Evolutionary conservation across 768 basidiomycete species (phyloP), one percentile per base, ranked within the genome.

Genomic region (Pleurotus tuber-regium): DNA sequence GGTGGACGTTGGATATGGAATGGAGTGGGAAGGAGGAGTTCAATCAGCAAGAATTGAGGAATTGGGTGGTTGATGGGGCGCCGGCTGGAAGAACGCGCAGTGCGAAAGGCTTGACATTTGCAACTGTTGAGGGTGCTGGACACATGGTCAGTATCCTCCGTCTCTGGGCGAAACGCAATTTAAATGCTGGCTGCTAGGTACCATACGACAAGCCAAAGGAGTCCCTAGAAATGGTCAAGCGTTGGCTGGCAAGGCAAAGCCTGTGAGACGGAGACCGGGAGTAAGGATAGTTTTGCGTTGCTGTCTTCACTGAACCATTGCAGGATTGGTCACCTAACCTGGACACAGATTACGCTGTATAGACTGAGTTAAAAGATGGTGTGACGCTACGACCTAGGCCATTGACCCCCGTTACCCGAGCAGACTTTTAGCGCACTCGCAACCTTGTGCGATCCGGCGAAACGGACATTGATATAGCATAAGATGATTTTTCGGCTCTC

Each of bases 151-250:
- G 75, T 69, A 18, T 11, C 33, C 21, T 14, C n/a, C 16, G 4
- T 12, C 14, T 18, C 21, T 11, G 10, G 3, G 2, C 5, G 18
- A 18, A 7, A 21, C 1, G 19, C 14, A 30, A 11, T 28, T 35
- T 47, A 16, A 16, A 5, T 4, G 25, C 26, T 30, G 41, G 19
- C 16, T 24, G 39, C 11, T 42, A 82, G 82, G 81, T 76, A 21
- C 84, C 86, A 2, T 83, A 80, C 57, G 81, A 88, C 56, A 82
- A 84, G 60, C 82, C 82, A 6, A 71, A 70, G 50, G 77, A 82
- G 55, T 71, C 78, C 8, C 63, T 84, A 35, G 70, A 66, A 25
- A 66, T 84, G 19, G 67, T 79, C 8, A 76, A 75, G 40, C 68
- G 68, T 38, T 83, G 80, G 82, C 51, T 82, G 44, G 67, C 66